Conservation (phyloP, 2,329 filamentous ascomycete species). For the Phaeosphaeriaceae sp. region DNA sequence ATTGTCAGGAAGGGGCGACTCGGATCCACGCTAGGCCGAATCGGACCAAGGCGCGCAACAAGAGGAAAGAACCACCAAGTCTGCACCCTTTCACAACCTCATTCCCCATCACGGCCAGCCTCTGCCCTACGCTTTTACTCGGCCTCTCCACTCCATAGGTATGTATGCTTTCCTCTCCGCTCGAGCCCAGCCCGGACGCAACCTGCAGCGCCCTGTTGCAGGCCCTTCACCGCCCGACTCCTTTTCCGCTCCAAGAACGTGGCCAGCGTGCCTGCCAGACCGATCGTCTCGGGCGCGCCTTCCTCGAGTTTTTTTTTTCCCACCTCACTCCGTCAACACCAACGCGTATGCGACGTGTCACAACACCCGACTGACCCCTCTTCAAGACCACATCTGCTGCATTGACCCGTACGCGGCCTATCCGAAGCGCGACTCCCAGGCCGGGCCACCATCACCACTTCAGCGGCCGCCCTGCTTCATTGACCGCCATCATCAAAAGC, state of each 20-base stretch:
- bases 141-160: slow-evolving; percentile 37
- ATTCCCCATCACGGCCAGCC: slow-evolving; percentile 38
- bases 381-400: slow-evolving; percentile 45
- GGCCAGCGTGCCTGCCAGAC: slow-evolving; percentile 39
- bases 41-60: slow-evolving; percentile 44
- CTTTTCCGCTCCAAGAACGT: slow-evolving; percentile 40
- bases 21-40: slow-evolving; percentile 31
- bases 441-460: slow-evolving; percentile 38
- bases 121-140: slow-evolving; percentile 32
- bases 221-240: slow-evolving; percentile 41
- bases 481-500: slow-evolving; percentile 32
- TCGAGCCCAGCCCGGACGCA: slow-evolving; percentile 21
- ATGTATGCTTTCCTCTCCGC: slow-evolving; percentile 31
- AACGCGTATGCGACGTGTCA: slow-evolving; percentile 18
- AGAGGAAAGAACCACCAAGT: slow-evolving; percentile 41
- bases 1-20: slow-evolving; percentile 19
- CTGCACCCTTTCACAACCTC: slow-evolving; percentile 44
- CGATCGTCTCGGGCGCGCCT: slow-evolving; percentile 30
- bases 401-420: slow-evolving; percentile 51
- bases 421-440: slow-evolving; percentile 35
- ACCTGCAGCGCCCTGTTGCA: slow-evolving; percentile 29
- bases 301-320: slow-evolving; percentile 11
- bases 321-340: slow-evolving; percentile 7
- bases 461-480: slow-evolving; percentile 21
- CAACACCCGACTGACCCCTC: slow-evolving; percentile 38